phyloP scores from a whole-genome alignment of 352 stramenopile genomes.

The Phytophthora tentaculata region DNA sequence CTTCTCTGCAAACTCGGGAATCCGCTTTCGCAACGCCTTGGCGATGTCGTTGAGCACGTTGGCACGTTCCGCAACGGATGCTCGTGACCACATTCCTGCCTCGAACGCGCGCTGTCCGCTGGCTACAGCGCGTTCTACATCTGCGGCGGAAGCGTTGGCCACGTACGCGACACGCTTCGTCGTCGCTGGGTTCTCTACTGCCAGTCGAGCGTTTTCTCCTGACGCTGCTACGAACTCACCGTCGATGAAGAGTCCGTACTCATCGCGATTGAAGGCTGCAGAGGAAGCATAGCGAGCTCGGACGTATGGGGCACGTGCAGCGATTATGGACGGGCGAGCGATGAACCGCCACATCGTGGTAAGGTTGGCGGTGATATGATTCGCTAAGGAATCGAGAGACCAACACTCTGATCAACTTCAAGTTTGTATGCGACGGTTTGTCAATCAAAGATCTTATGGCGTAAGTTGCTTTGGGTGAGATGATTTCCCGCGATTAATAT shows the following conservation, averaged over 20 bases:
- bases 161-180: conserved; percentile 47
- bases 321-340: not conserved
- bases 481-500: not conserved
- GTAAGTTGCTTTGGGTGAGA: conserved; percentile 3
- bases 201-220: conserved; percentile 26
- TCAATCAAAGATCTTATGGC: conserved; percentile 25
- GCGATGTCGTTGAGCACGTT: conserved; percentile 52
- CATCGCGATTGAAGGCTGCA: conserved; percentile 31
- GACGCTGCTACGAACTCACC: conserved; percentile 42
- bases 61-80: conserved; percentile 40
- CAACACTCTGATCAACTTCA: conserved; percentile 31
- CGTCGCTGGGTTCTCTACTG: conserved; percentile 61
- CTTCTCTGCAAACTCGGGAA: conserved; percentile 58
- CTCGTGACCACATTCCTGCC: conserved; percentile 38
- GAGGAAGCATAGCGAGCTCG: conserved; percentile 20
- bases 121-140: conserved; percentile 46
- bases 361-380: conserved; percentile 13
- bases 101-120: conserved; percentile 43
- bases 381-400: not conserved
- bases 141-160: conserved; percentile 35
- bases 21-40: conserved; percentile 39
- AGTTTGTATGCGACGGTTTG: conserved; percentile 12
- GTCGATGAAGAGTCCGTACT: conserved; percentile 59
- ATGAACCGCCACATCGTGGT: conserved; percentile 14
- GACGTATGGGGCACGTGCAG: not conserved